Conservation (phyloP, 331 rosid genomes). For the Pyracantha coccinea region DNA sequence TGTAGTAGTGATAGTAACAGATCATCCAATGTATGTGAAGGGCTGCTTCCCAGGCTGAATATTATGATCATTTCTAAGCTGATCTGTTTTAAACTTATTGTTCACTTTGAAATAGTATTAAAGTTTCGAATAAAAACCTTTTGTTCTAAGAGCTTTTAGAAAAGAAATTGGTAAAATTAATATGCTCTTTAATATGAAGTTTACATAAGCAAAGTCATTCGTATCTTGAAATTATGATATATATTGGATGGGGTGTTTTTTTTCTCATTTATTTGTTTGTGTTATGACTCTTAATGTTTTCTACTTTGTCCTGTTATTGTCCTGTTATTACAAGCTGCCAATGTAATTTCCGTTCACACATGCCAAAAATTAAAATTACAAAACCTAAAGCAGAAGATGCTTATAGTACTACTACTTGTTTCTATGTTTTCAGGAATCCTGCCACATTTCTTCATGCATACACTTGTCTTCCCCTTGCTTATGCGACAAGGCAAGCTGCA, state of each 20-base stretch:
- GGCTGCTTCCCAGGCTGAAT: background rate
- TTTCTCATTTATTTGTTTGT: background rate
- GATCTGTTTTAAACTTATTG: background rate
- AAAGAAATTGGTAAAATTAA: background rate
- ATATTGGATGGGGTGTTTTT: background rate
- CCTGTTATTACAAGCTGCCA: background rate
- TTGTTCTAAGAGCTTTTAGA: background rate
- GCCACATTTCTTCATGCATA: constrained; percentile 96
- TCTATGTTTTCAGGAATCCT: constrained; percentile 63
- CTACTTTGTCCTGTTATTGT: background rate
- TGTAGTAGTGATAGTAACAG: background rate
- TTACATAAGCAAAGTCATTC: background rate
- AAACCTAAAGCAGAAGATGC: background rate
- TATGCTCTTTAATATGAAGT: background rate
- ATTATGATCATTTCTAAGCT: background rate
- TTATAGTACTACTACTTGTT: constrained; percentile 11
- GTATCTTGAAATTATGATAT: background rate
- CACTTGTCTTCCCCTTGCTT: constrained; percentile 88
- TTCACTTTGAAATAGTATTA: background rate
- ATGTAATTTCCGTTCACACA: background rate
- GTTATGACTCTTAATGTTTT: background rate
- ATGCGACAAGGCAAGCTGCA: constrained; percentile 90
- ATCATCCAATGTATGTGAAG: background rate
- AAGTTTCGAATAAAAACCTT: background rate
- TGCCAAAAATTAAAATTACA: background rate